Percentiles rank a stretch among this genome's conserved stretches.
phyloP scores from a whole-genome alignment of 116 monocot species.

The Posidonia oceanica region DNA sequence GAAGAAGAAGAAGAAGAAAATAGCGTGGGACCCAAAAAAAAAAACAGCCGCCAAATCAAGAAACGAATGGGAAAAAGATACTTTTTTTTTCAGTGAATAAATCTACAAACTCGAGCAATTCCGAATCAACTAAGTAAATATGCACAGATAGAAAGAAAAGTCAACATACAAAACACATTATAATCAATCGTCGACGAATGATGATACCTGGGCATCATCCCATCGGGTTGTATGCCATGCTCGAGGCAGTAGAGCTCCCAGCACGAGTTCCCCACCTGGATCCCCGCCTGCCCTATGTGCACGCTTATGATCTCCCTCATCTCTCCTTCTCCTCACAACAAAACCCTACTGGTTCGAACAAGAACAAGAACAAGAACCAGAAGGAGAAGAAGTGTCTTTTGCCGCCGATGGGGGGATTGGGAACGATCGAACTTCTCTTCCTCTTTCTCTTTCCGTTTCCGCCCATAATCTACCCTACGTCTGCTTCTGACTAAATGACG shows the following conservation, averaged over 20 bases:
- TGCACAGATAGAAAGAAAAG: too few species aligned
- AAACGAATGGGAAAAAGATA: too few species aligned
- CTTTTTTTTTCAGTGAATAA: too few species aligned
- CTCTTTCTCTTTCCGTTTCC: not conserved
- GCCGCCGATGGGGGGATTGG: too few species aligned
- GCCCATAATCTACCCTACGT: not conserved
- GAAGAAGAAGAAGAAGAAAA: not conserved
- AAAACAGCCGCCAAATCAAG: not conserved
- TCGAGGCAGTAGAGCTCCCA: slow-evolving; percentile 50
- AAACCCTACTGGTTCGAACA: not conserved
- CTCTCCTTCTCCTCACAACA: slow-evolving; percentile 4
- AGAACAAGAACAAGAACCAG: too few species aligned
- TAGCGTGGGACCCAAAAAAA: not conserved
- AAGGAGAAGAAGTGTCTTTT: too few species aligned
- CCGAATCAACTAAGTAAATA: too few species aligned
- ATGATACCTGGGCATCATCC: slow-evolving; percentile 13
- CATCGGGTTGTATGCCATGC: slow-evolving; percentile 23
- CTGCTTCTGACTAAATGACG: not conserved
- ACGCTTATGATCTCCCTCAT: slow-evolving; percentile 35
- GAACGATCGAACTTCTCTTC: too few species aligned
- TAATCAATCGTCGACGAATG: not conserved
- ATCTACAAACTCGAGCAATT: too few species aligned
- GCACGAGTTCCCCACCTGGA: slow-evolving; percentile 44
- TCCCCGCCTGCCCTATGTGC: slow-evolving; percentile 53
- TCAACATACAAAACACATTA: too few species aligned